Conservation (phyloP, 139 green algal genomes). For the Haematococcus lacustris region DNA sequence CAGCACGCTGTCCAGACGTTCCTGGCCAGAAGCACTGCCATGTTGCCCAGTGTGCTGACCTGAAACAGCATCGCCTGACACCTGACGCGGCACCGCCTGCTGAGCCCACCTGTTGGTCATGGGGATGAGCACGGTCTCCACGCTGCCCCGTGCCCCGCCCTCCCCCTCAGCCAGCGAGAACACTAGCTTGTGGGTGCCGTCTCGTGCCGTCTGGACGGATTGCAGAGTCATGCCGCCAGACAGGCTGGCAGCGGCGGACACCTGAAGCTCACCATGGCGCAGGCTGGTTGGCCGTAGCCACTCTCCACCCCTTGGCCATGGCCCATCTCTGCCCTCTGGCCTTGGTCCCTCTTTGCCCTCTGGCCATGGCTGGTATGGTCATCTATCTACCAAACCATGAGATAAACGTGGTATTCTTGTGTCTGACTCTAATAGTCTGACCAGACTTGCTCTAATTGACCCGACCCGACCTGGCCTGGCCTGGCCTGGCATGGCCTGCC, state of each 20-base stretch:
- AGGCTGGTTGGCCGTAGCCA: neutral
- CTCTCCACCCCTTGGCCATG: neutral
- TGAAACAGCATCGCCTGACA: slow-evolving; percentile 8
- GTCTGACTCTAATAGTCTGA: neutral
- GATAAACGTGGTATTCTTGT: neutral
- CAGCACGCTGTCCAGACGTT: too few relatives aligned
- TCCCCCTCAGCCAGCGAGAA: slow-evolving; percentile 47
- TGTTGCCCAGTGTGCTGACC: too few relatives aligned
- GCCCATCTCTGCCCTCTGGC: neutral
- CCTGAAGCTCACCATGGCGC: neutral
- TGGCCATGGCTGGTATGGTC: neutral
- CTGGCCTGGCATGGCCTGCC: too few relatives aligned
- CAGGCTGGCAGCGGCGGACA: slow-evolving; percentile 29
- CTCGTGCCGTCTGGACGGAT: slow-evolving; percentile 37
- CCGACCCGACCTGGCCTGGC: too few relatives aligned
- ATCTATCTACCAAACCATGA: neutral
- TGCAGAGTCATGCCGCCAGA: slow-evolving; percentile 57
- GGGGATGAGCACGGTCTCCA: slow-evolving; percentile 82
- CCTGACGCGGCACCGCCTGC: slow-evolving; percentile 6
- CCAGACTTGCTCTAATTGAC: neutral
- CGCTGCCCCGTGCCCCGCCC: slow-evolving; percentile 13
- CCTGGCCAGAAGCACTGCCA: too few relatives aligned
- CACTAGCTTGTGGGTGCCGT: slow-evolving; percentile 74
- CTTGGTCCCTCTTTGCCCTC: neutral
- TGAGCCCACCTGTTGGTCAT: slow-evolving; percentile 26